Evolutionary conservation across 805 yeast species (phyloP), one percentile per base, ranked within the genome.

Genomic region (Wickerhamiella bombiphila): DNA sequence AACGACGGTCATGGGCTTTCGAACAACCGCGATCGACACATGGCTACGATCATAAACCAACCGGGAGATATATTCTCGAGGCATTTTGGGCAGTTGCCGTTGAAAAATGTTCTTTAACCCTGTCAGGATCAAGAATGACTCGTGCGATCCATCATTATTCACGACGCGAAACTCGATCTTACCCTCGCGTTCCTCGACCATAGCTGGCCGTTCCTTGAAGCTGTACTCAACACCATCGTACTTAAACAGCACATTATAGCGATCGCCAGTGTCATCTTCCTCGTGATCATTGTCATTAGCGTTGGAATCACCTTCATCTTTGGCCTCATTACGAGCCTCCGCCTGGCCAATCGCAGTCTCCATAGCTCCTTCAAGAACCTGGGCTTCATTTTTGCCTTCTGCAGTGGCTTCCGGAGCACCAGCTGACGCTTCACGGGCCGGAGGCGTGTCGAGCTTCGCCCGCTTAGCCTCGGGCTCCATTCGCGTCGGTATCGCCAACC

Each of bases 21-120:
- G 67, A 16, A 91, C 91, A 37, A 91, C 94, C 0, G 99, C 98
- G 70, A 91, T 85, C 0, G 96, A 85, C 29, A 93, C 63, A 61
- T 91, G 99, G 29, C 88, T 77, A 48, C 96, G 64, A 55, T 91
- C 99, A 55, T 85, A 91, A 3, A 91, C 97, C 43, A 91, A 68
- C 47, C 98, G 65, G 4, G 95, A 83, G 53, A 91, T 91, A 59
- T 91, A 91, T 54, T 91, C 97, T 44, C 91, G 71, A 16, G 99
- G 99, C 99, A 91, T 91, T 59, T 91, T 88, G 2, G 99, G 99
- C 45, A 91, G 68, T 60, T 91, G 99, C 52, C 86, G 86, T 56
- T 91, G 98, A 58, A 91, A 91, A 46, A 91, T 88, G 55, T 88
- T 91, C 59, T 91, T 91, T 44, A 91, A 61, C 1, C 99, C 99